Conservation (phyloP, 2,329 filamentous ascomycete species). For the Colletotrichum tabaci region DNA sequence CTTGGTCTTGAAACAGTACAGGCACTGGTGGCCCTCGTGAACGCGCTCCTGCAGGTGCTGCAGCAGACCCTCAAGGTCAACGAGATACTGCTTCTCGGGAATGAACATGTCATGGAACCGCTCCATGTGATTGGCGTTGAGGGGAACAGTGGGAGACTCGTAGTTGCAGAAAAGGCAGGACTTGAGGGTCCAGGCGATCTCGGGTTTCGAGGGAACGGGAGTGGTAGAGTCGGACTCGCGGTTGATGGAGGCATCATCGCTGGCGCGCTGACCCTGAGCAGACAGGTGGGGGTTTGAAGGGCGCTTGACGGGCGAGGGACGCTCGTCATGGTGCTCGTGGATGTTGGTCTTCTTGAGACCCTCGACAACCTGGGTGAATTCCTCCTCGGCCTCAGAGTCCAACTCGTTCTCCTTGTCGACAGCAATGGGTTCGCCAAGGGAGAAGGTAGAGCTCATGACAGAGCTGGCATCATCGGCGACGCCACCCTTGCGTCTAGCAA, state of each 20-base stretch:
- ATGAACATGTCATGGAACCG: conserved; percentile 96
- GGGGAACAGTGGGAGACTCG: conserved; percentile 79
- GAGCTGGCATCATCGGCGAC: conserved; percentile 79
- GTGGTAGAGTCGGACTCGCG: conserved; percentile 61
- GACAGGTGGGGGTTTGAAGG: conserved; percentile 67
- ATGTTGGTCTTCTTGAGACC: conserved; percentile 82
- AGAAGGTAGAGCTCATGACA: conserved; percentile 92
- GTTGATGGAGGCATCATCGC: conserved; percentile 55
- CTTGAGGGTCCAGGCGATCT: conserved; percentile 61
- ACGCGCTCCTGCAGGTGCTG: conserved; percentile 85
- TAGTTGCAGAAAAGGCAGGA: conserved; percentile 94
- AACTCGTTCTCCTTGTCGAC: conserved; percentile 63
- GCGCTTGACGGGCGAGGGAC: conserved; percentile 67
- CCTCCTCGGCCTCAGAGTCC: conserved; percentile 79
- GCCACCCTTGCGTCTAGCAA: conserved; percentile 52
- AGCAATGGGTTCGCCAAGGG: conserved; percentile 83
- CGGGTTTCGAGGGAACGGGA: conserved; percentile 53
- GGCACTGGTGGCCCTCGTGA: conserved; percentile 83
- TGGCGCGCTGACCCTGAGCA: conserved; percentile 58
- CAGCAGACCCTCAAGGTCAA: conserved; percentile 86
- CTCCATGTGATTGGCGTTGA: conserved; percentile 91
- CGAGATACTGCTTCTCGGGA: conserved; percentile 87
- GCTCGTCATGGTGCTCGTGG: conserved; percentile 60
- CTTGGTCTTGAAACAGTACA: conserved; percentile 89
- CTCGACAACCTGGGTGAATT: conserved; percentile 84